A percentile compares a stretch with the other conserved stretches of the same genome.
Conservation (phyloP, 495 filamentous ascomycete species). For the Gamarada debralockiae region DNA sequence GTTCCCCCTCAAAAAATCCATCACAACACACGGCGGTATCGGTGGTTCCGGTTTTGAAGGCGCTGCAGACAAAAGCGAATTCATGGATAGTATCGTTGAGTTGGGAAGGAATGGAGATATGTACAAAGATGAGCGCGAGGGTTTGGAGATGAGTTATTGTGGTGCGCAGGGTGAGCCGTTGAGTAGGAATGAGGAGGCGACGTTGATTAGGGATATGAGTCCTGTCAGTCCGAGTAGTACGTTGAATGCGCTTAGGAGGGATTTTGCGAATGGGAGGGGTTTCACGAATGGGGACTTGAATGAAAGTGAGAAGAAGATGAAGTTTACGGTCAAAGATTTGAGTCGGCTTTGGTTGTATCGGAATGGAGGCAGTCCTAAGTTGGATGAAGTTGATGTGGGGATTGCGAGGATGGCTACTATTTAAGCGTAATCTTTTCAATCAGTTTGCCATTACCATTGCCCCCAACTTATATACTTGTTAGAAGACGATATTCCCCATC, state of each 20-base stretch:
- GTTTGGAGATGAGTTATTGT: constrained; percentile 15
- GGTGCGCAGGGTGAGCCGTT: constrained; percentile 27
- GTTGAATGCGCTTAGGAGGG: not conserved
- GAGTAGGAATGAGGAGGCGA: constrained; percentile 33
- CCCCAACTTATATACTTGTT: not conserved
- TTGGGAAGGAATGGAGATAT: constrained; percentile 4
- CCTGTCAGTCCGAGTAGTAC: constrained; percentile 23
- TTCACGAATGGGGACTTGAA: constrained; percentile 14
- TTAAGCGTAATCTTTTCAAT: not conserved
- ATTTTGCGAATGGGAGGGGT: constrained; percentile 25
- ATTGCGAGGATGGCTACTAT: constrained; percentile 20
- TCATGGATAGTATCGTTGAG: constrained; percentile 52
- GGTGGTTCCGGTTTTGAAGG: constrained; percentile 9
- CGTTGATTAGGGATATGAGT: constrained; percentile 33
- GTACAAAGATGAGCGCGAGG: constrained; percentile 11
- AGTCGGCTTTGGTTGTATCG: constrained; percentile 73
- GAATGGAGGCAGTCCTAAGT: constrained; percentile 57
- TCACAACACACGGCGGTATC: constrained; percentile 5
- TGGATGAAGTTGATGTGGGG: constrained; percentile 19
- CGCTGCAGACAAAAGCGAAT: constrained; percentile 36
- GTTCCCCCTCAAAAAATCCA: constrained; percentile 52
- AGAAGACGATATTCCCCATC: not conserved
- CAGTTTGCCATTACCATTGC: not conserved
- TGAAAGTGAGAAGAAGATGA: not conserved
- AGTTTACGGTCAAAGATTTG: constrained; percentile 55